Conservation (phyloP, 306 rosid genomes). For the Heteromeles arbutifolia region DNA sequence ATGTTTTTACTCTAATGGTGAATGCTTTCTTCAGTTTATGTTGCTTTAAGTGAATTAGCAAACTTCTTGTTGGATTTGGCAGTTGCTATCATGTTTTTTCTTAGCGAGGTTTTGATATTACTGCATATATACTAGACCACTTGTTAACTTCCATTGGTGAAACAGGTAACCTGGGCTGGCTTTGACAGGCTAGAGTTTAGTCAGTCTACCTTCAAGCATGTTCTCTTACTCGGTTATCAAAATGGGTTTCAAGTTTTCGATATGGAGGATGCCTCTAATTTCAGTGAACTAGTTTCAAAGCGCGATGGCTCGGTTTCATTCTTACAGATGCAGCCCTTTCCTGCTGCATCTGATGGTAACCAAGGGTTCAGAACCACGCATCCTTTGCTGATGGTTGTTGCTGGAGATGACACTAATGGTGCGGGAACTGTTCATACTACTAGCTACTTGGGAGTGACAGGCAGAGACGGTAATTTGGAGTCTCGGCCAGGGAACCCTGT, state of each 20-base stretch:
- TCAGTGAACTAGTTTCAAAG: constrained; percentile 75
- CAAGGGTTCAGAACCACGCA: constrained; percentile 56
- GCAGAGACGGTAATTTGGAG: constrained; percentile 40
- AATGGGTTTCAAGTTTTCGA: constrained; percentile 90
- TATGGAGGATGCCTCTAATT: constrained; percentile 72
- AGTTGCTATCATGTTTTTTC: background rate
- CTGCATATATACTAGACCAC: background rate
- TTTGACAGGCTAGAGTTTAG: constrained; percentile 71
- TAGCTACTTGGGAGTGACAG: constrained; percentile 30
- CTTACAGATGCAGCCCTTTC: constrained; percentile 81
- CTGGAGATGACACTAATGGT: constrained; percentile 45
- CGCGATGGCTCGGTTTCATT: constrained; percentile 74
- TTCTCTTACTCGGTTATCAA: constrained; percentile 76
- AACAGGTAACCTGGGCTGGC: constrained; percentile 89
- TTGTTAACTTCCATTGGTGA: constrained; percentile 8
- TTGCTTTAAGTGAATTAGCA: background rate
- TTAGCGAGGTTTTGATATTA: background rate
- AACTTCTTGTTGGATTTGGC: background rate
- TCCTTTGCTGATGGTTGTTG: constrained; percentile 76
- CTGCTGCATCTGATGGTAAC: constrained; percentile 40
- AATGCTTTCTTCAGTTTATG: background rate
- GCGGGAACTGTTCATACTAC: constrained; percentile 23
- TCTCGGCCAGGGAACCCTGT: constrained; percentile 36
- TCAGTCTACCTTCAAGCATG: constrained; percentile 36
- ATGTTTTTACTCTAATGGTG: background rate